Base-by-base conservation (phyloP, 2,329 filamentous ascomycete species). In the Falciphora oryzae region DNA sequence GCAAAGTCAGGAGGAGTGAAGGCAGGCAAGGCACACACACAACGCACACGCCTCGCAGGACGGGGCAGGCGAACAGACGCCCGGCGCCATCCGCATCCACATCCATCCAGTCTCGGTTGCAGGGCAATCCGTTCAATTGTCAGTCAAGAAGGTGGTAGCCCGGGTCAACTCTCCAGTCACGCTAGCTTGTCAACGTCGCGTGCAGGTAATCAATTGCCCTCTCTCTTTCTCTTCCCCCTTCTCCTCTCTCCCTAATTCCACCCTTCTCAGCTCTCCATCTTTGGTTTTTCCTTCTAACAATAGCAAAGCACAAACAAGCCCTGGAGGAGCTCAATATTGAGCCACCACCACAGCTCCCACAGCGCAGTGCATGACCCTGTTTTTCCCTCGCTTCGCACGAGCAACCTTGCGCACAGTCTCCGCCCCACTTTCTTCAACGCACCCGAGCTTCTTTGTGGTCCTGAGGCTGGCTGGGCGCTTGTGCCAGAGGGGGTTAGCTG, bases 371-470 rank as follows among this genome's bases (percentile, higher is more conserved):
- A 53, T n/a, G 44, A 22, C 44, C 18, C 22, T 53, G 18, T 53
- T 53, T 53, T 53, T 44, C 27, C 4, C 31, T 25, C n/a, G 22
- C 59, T n/a, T 61, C 28, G n/a, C 59, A 60, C 31, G 29, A 60
- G 25, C 59, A 60, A 60, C 59, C 29, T 18, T 44, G 59, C 59
- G 59, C 59, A 61, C 32, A 35, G 31, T 60, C 32, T 27, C 32
- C 13, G 59, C 59, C 59, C 59, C 59, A 61, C 59, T 61, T 61
- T 44, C 32, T 18, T 53, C 44, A 53, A 27, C 32, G 59, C 59
- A 44, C 14, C 28, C 28, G 32, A 61, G 59, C 59, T 61, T 50
- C 44, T 7, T n/a, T n/a, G 44, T 44, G 32, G 44, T 53, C 44
- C 44, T 53, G 44, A n/a, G 44, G 44, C 44, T 53, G 18, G 44